These are phyloP conservation scores for Botrytis paeoniae DNA, from an alignment of 2,329 filamentous ascomycete species.

Conservation along the genomic window DNA sequence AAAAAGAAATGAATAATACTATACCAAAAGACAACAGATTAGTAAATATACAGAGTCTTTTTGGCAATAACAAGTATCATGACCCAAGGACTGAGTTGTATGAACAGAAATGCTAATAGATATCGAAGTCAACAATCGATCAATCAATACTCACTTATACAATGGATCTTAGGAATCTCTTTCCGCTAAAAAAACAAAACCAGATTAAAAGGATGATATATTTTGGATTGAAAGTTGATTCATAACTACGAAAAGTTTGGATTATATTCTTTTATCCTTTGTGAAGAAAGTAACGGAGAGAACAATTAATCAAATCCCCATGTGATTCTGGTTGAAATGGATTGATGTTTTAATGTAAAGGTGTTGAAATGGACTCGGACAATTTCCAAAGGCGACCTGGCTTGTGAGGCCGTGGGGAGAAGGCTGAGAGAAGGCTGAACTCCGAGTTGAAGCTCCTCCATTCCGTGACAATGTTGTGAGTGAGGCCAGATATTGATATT, in stretches of 20 bases:
- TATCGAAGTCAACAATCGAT: background rate
- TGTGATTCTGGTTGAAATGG: background rate
- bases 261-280: background rate
- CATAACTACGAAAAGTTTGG: conserved; percentile 10
- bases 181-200: conserved; percentile 30
- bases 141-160: conserved; percentile 30
- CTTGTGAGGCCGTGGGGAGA: conserved; percentile 7
- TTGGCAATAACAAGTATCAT: background rate
- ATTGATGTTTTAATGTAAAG: conserved; percentile 2
- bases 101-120: background rate
- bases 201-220: conserved; percentile 28
- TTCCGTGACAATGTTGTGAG: background rate
- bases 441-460: background rate
- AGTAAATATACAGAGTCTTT: background rate
- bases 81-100: too few relatives aligned
- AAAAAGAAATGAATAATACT: conserved; percentile 36
- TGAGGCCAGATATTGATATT: background rate
- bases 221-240: background rate
- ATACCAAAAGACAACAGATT: conserved; percentile 9
- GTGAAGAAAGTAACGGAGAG: background rate
- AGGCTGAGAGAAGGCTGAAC: background rate
- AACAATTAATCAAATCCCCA: background rate
- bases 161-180: conserved; percentile 20
- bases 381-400: conserved; percentile 14
- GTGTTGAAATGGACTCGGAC: conserved; percentile 2